Evolutionary conservation across 2,329 filamentous ascomycete species (phyloP).

Genomic region (Ceratocystis lukuohia): DNA sequence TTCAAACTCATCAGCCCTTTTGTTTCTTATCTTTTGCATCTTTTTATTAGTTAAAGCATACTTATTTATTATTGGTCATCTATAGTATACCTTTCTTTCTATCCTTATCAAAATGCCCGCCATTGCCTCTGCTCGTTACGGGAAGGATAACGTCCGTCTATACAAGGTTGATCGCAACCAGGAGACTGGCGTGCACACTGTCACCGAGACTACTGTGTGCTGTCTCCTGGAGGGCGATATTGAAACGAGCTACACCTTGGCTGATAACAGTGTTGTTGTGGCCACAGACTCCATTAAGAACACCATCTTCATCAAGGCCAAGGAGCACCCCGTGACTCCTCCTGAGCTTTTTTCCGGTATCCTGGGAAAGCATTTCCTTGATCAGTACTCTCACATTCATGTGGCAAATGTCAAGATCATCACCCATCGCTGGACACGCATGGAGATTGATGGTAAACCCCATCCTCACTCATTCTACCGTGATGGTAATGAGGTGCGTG

Average conservation of each 20-base stretch:
- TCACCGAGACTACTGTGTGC: slow-evolving; percentile 90
- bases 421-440: slow-evolving; percentile 83
- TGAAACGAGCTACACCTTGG: slow-evolving; percentile 74
- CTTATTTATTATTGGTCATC: no score
- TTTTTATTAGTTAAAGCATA: neutral
- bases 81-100: neutral
- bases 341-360: slow-evolving; percentile 84
- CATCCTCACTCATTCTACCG: slow-evolving; percentile 93
- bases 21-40: neutral
- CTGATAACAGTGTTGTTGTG: slow-evolving; percentile 89
- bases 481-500: slow-evolving; percentile 77
- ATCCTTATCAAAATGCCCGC: slow-evolving; percentile 34
- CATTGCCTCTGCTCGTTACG: slow-evolving; percentile 57
- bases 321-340: slow-evolving; percentile 80
- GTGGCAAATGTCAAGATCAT: slow-evolving; percentile 67
- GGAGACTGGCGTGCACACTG: slow-evolving; percentile 63
- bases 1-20: neutral
- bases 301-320: slow-evolving; percentile 87
- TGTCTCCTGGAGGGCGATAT: slow-evolving; percentile 89
- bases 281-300: slow-evolving; percentile 98
- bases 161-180: slow-evolving; percentile 83
- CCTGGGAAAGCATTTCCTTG: slow-evolving; percentile 76
- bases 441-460: slow-evolving; percentile 72
- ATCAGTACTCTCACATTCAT: slow-evolving; percentile 78
- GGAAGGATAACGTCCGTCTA: slow-evolving; percentile 96